These are phyloP conservation scores for Scalesia atractyloides DNA, from an alignment of 129 eudicot genomes.

Conservation along the genomic window DNA sequence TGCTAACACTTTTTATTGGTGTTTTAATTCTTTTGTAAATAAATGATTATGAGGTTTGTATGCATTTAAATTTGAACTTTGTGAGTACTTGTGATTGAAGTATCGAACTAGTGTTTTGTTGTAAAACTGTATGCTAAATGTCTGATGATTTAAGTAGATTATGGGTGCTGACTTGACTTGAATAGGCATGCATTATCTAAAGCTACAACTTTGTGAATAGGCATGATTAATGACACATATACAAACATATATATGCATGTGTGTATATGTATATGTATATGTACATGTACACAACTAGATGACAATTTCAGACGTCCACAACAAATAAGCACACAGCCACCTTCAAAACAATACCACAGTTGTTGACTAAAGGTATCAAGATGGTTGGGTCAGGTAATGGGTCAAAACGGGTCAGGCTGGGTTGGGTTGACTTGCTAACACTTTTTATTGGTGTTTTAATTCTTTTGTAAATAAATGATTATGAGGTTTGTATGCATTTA, in stretches of 20 bases:
- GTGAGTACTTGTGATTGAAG: not conserved
- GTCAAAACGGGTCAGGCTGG: not conserved
- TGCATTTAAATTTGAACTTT: not conserved
- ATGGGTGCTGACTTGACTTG: not conserved
- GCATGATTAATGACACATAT: conserved; percentile 10
- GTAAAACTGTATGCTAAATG: too few relatives aligned
- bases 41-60: not conserved
- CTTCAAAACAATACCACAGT: not conserved
- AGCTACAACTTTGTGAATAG: conserved; percentile 12
- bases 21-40: not conserved
- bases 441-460: not conserved
- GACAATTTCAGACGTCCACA: not conserved
- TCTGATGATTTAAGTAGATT: not conserved
- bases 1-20: not conserved
- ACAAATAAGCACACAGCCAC: not conserved
- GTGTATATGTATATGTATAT: too few relatives aligned
- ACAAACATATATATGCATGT: too few relatives aligned
- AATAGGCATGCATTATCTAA: not conserved
- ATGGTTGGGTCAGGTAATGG: not conserved
- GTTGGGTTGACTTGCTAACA: not conserved
- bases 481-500: not conserved
- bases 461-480: not conserved
- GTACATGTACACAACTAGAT: not conserved
- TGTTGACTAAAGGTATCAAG: not conserved
- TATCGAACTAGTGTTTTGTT: too few relatives aligned